Base-by-base conservation (phyloP, 306 rosid species). In the Pyrus betulifolia region DNA sequence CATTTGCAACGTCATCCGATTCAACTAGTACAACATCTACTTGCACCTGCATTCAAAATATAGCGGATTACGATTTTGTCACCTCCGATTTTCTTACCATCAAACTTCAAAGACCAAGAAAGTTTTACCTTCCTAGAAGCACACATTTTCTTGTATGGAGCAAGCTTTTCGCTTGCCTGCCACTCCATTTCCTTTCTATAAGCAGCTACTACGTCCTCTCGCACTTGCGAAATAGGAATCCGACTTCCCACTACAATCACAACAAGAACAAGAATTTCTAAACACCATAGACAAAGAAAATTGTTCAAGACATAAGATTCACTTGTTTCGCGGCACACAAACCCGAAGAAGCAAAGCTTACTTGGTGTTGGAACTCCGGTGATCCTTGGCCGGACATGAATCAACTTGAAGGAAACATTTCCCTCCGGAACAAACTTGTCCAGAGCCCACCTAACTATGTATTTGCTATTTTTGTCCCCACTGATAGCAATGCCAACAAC, bases 371-470 rank as follows among this genome's bases (percentile, higher is more conserved):
- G 98, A 79, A 92, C 92, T 25, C 84, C 75, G 52, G 67, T 79
- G 77, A 87, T 88, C 86, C 76, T 87, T 52, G 90, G 80, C 38
- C 88, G 82, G 74, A 95, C 86, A 79, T 95, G 98, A 22, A 95
- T 77, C 73, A 95, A 75, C 90, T 88, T 95, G 87, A 89, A 86
- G 75, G 65, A 28, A 55, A 79, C 79, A 80, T 67, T 79, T 77
- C 92, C 97, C 83, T 92, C 93, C 0, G 93, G 93, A 73, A 88
- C 87, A 85, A 92, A 91, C 85, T 91, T 91, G 35, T 91, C 91
- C 21, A 92, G 87, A 3, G 97, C 89, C 97, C 99, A 95, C 33
- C 74, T 87, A 38, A 92, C 86, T 10, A 92, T 85, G 84, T 82
- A 79, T 83, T 88, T 91, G 86, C 97, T 91, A 60, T 89, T 92